Conservation (phyloP, 352 stramenopile species). For the Pythium aristosporum region DNA sequence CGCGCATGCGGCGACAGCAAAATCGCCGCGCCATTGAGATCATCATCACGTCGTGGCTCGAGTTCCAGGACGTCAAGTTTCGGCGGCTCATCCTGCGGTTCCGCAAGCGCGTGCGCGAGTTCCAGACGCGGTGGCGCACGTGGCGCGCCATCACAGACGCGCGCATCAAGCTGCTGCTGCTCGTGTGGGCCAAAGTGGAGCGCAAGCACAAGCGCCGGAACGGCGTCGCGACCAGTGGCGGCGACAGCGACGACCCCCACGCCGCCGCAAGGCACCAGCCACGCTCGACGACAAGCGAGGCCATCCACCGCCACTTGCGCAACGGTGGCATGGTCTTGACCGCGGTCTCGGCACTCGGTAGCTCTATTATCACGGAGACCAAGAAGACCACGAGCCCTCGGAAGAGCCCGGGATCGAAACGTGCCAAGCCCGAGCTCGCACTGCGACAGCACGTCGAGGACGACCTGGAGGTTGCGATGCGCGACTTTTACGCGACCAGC, state of each 20-base stretch:
- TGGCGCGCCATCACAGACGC: conserved; percentile 74
- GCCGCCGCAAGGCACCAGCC: neutral
- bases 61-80: conserved; percentile 86
- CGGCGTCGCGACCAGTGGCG: conserved; percentile 13
- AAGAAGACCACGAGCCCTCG: neutral
- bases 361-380: neutral
- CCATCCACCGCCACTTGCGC: conserved; percentile 55
- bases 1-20: conserved; percentile 25
- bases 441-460: conserved; percentile 45
- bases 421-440: conserved; percentile 31
- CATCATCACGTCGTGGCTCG: conserved; percentile 73
- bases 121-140: conserved; percentile 70
- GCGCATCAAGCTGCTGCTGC: conserved; percentile 65
- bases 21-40: conserved; percentile 34
- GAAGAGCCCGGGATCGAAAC: conserved; percentile 12
- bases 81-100: conserved; percentile 76
- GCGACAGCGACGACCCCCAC: neutral
- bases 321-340: conserved; percentile 53
- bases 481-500: conserved; percentile 49
- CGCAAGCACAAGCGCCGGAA: conserved; percentile 48
- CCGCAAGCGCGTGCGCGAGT: conserved; percentile 67
- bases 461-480: conserved; percentile 59
- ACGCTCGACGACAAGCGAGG: conserved; percentile 8
- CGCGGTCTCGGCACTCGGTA: conserved; percentile 26
- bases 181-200: conserved; percentile 68